Conservation (phyloP, 164 flowering plant species). For the Aristolochia fimbriata region DNA sequence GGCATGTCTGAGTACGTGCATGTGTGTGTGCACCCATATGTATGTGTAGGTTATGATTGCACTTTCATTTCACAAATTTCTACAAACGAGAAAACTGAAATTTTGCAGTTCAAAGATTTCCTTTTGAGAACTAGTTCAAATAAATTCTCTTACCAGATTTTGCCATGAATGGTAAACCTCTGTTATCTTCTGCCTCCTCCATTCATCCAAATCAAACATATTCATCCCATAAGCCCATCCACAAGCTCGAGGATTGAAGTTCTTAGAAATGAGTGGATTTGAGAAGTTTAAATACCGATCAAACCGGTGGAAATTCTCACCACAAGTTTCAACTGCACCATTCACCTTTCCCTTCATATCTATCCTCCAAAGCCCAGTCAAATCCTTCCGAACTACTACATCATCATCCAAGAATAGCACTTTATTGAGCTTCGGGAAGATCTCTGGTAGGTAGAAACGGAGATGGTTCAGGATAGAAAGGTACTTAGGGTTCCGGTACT, state of each 20-base stretch:
- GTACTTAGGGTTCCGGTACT: slow-evolving; percentile 88
- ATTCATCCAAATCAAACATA: slow-evolving; percentile 19
- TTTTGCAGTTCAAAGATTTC: not conserved
- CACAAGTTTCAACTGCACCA: slow-evolving; percentile 72
- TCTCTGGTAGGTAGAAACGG: slow-evolving; percentile 88
- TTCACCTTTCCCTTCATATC: slow-evolving; percentile 84
- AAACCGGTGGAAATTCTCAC: slow-evolving; percentile 21
- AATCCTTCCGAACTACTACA: slow-evolving; percentile 82
- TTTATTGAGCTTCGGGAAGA: slow-evolving; percentile 82
- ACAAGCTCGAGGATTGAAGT: slow-evolving; percentile 18
- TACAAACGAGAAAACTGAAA: not conserved
- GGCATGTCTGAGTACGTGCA: no score
- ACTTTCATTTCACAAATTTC: not conserved
- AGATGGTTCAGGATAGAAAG: slow-evolving; percentile 89
- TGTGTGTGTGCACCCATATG: no score
- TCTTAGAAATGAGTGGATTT: slow-evolving; percentile 19
- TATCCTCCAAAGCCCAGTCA: slow-evolving; percentile 65
- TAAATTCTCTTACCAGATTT: slow-evolving; percentile 12
- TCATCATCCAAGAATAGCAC: slow-evolving; percentile 93
- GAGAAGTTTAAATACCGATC: slow-evolving; percentile 25
- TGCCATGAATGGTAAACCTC: slow-evolving; percentile 21
- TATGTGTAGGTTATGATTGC: no score
- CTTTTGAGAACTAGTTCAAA: slow-evolving; percentile 2
- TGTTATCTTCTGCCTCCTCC: slow-evolving; percentile 19
- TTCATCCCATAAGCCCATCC: slow-evolving; percentile 26